Evolutionary conservation across 495 filamentous ascomycete genomes (phyloP), one percentile per base, ranked within the genome.

Genomic region (Penicillium cinerascens): DNA sequence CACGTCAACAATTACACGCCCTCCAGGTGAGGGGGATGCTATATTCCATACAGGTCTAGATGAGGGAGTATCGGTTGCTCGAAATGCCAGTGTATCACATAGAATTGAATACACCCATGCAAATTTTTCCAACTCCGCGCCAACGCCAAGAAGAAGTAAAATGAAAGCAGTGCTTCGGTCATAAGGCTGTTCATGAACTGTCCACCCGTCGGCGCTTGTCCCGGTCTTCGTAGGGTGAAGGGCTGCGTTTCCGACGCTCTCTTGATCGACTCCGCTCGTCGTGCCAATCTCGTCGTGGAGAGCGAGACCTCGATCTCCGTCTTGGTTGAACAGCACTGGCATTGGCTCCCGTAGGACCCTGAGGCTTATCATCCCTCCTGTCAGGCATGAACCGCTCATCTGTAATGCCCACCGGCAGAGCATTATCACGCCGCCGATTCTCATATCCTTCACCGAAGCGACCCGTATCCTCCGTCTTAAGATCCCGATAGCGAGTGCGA

Each of bases 391-490:
- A 92, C 38, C 87, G 73, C 56, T 91, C 88, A 56, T 92, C 88
- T 52, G 56, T 69, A 69, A 74, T 77, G 69, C 47, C 78, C 67
- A 45, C 63, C 50, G 76, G 67, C 9, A 69, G 58, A 2, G 53
- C 77, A 51, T 70, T 77, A 61, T 55, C 70, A 54, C 54, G 65
- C 17, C 61, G 70, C 58, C 60, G 65, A 64, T 75, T 71, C 36
- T 72, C 67, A 44, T 74, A 76, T 11, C 85, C 83, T 33, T 79
- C 81, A 4, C 89, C 92, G 83, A 89, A 95, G 25, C 78, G 75
- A 0, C 92, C 95, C 15, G 93, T 99, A 75, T 99, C 93, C 75
- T 99, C 95, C 6, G 74, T 84, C 70, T 83, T 87, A 42, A 99
- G 71, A 74, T 99, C 95, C 52, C 78, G 85, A 64, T 97, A 96